Evolutionary conservation across 2,329 filamentous ascomycete species (phyloP).

Genomic region (Colletotrichum echinochloae): DNA sequence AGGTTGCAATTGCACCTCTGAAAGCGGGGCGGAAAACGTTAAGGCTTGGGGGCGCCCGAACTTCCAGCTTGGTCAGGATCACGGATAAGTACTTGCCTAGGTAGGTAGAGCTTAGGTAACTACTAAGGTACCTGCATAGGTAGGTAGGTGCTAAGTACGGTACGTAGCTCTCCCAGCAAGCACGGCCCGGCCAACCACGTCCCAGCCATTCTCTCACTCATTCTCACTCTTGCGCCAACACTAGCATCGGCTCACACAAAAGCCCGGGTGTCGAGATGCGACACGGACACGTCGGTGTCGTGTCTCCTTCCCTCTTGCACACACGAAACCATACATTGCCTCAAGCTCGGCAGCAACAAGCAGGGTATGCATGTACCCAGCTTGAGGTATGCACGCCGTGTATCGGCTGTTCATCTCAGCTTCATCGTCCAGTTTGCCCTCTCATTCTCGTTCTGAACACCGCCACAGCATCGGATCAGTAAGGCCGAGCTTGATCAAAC

Average conservation of each 20-base stretch:
- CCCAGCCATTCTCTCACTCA: not conserved
- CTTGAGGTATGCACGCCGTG: not conserved
- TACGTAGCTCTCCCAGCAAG: not conserved
- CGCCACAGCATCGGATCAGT: slow-evolving; percentile 14
- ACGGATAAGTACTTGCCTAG: not conserved
- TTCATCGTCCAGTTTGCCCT: slow-evolving; percentile 1
- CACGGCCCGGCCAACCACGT: not conserved
- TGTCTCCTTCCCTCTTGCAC: not conserved
- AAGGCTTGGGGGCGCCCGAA: slow-evolving; percentile 29
- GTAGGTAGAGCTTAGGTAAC: not conserved
- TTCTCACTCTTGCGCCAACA: not conserved
- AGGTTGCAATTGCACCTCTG: slow-evolving; percentile 34
- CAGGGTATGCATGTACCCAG: not conserved
- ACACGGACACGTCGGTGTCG: not conserved
- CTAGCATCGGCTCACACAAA: not conserved
- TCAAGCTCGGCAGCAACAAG: not conserved
- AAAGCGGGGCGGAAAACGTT: slow-evolving; percentile 11
- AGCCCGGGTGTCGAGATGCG: not conserved
- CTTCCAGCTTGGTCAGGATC: slow-evolving; percentile 25
- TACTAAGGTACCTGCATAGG: not conserved
- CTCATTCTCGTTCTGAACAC: slow-evolving; percentile 14
- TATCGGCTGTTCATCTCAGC: not conserved
- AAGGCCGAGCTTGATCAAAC: slow-evolving; percentile 5
- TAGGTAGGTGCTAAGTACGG: not conserved
- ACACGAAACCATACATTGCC: not conserved